Base-by-base conservation (phyloP, 257 asterid species). In the Nicotiana obtusifolia region DNA sequence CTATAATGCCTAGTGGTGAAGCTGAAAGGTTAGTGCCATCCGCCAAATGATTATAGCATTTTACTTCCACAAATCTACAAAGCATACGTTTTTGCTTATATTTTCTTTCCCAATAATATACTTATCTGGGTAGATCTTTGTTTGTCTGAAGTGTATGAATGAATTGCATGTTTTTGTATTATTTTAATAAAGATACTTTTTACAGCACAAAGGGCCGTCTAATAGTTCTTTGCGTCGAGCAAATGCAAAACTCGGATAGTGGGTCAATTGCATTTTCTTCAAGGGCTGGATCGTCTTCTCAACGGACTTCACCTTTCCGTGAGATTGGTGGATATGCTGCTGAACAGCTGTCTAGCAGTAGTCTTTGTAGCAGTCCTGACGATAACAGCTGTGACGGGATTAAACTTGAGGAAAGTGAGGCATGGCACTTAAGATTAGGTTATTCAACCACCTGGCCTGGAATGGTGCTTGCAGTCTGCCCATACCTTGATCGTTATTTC, bases 1-100 rank as follows among this genome's bases (percentile, higher is more conserved):
- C 92, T 87, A 91, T 95, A 84, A 94, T 94, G 98, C 93, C 98
- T 20, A 92, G 92, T 85, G 99, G 99, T 82, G 99, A 95, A 93
- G 98, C 99, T 85, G 99, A 94, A 89, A 92, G 97, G 99, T 95
- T 62, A 28, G 81, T 54, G 30, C 9, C 28, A 19, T 19, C 65
- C 60, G 60, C 64, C 76, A 37, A 64, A 64, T n/a, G 56, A 1
- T 73, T 78, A 41, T 20, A 1, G 61, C 80, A 57, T 28, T n/a
- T 41, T 10, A 52, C 81, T 53, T 84, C 80, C 65, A 30, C 15
- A 47, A 26, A 28, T 64, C 64, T 14, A 16, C 26, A 20, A 44
- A 13, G 35, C 35, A 16, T 54, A 22, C 65, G 35, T 56, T 9
- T 35, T 33, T 60, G 73, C 37, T 78, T 57, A 13, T 78, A 30